These are phyloP conservation scores for Hydnum rufescens DNA, from an alignment of 768 basidiomycete species.

Conservation along the genomic window DNA sequence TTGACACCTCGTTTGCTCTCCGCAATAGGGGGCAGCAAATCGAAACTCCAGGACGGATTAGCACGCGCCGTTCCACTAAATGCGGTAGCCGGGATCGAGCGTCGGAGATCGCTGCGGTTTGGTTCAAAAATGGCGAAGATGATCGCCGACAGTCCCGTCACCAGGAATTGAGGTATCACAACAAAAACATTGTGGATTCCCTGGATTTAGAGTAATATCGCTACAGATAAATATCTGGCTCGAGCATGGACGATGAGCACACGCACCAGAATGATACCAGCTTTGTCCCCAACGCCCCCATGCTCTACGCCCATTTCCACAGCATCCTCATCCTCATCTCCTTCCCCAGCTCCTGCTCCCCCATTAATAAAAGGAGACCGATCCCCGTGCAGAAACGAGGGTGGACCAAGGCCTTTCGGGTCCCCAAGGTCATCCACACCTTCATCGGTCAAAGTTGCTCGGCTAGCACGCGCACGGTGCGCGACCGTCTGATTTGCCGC, in stretches of 20 bases:
- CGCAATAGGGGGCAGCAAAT: no score
- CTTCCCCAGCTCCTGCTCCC: background rate
- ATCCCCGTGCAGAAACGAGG: no score
- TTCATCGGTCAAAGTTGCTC: background rate
- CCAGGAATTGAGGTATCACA: constrained; percentile 85
- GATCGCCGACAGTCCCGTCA: constrained; percentile 67
- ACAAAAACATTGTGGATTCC: constrained; percentile 93
- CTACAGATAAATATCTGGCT: background rate
- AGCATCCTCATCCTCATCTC: background rate
- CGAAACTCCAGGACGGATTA: no score
- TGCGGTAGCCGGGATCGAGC: background rate
- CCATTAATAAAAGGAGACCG: constrained; percentile 1
- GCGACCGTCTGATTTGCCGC: background rate
- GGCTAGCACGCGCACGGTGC: background rate
- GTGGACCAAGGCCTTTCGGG: no score
- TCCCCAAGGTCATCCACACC: background rate
- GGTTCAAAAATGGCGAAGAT: constrained; percentile 57
- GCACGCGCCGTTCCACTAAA: no score
- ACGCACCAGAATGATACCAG: constrained; percentile 70
- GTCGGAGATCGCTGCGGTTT: background rate
- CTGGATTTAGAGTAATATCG: constrained; percentile 20
- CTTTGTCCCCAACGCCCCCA: constrained; percentile 47
- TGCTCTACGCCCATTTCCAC: background rate
- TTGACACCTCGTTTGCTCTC: background rate
- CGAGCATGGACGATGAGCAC: background rate